These are phyloP conservation scores for Lodderomyces beijingensis DNA, from an alignment of 1,139 yeast species.

Conservation along the genomic window DNA sequence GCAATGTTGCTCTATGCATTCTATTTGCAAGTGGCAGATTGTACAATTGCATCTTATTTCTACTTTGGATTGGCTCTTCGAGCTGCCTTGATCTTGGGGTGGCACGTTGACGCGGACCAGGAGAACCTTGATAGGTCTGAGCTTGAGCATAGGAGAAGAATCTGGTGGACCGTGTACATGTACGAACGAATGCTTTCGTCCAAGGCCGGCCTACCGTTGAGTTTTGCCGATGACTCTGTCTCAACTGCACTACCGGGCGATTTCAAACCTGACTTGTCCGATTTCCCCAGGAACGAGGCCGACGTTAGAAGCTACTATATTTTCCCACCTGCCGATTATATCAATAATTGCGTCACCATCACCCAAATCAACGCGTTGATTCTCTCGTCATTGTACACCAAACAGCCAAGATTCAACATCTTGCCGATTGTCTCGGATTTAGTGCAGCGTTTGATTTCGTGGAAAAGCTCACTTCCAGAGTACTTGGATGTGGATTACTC, in stretches of 20 bases:
- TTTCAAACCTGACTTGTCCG: slow-evolving; percentile 52
- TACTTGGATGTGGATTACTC: slow-evolving; percentile 64
- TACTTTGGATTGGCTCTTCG: slow-evolving; percentile 77
- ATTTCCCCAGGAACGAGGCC: slow-evolving; percentile 50
- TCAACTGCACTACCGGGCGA: slow-evolving; percentile 74
- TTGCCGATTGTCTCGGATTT: slow-evolving; percentile 70
- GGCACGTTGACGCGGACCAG: slow-evolving; percentile 80
- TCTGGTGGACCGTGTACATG: slow-evolving; percentile 94
- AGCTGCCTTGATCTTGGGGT: slow-evolving; percentile 69
- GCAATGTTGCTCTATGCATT: slow-evolving; percentile 73
- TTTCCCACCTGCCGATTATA: slow-evolving; percentile 77
- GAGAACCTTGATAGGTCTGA: slow-evolving; percentile 60
- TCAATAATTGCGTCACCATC: slow-evolving; percentile 73
- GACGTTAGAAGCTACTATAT: slow-evolving; percentile 55
- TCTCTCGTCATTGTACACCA: slow-evolving; percentile 66
- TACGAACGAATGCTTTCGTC: slow-evolving; percentile 82
- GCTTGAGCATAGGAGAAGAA: slow-evolving; percentile 72
- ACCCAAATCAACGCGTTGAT: slow-evolving; percentile 79
- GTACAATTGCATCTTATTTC: slow-evolving; percentile 77
- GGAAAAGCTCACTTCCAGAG: slow-evolving; percentile 66
- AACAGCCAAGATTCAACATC: slow-evolving; percentile 70
- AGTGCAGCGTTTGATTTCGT: slow-evolving; percentile 62
- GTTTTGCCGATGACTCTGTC: slow-evolving; percentile 75
- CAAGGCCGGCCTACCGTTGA: slow-evolving; percentile 78
- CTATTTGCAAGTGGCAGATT: slow-evolving; percentile 80